Base-by-base conservation (phyloP, 2,329 filamentous ascomycete genomes). In the Paradendryphiella salina region DNA sequence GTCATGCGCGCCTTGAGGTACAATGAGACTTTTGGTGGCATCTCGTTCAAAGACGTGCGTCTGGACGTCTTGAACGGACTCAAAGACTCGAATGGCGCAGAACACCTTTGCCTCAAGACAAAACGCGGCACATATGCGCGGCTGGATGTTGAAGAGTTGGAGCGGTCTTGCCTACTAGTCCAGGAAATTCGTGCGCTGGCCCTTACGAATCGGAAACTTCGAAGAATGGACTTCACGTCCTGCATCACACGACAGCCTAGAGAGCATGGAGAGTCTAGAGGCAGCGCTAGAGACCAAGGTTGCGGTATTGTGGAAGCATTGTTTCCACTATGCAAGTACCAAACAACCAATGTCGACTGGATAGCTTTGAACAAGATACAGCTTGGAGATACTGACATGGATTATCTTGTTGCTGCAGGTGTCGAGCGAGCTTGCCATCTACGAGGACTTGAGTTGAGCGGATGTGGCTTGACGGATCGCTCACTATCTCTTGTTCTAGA, bases 291-390 rank as follows among this genome's bases (percentile, higher is more conserved):
- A 58, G 85, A 87, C 63, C 78, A 82, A 5, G 86, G 86, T 1
- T 88, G 85, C 64, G 86, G 85, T 33, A 85, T 89, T 40, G 83
- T 86, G 14, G 85, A 87, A 66, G 86, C 85, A 2, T 75, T 89
- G 4, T 85, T 87, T 59, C 85, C 86, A 1, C 74, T 89, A 5
- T 88, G 85, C 70, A 83, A 83, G 56, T 80, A 82, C 54, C 82
- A 86, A 60, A 77, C 85, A 18, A 89, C 86, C 0, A 86, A 85
- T 60, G 82, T 89, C 14, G 84, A 87, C 65, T 89, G 86, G 86
- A 81, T 89, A 45, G 79, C 82, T 17, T 72, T 89, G 51, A 88
- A 84, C 53, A 85, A 85, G 10, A 86, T 89, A 54, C 80, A 82
- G 52, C 79, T 89, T n/a, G 85, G 84, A 33, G 86, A 89, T 46